A percentile compares a stretch with the other conserved stretches of the same genome.
These are phyloP conservation scores for Microbotryum saponariae DNA, from an alignment of 1,284 basidiomycete genomes.

Conservation along the genomic window DNA sequence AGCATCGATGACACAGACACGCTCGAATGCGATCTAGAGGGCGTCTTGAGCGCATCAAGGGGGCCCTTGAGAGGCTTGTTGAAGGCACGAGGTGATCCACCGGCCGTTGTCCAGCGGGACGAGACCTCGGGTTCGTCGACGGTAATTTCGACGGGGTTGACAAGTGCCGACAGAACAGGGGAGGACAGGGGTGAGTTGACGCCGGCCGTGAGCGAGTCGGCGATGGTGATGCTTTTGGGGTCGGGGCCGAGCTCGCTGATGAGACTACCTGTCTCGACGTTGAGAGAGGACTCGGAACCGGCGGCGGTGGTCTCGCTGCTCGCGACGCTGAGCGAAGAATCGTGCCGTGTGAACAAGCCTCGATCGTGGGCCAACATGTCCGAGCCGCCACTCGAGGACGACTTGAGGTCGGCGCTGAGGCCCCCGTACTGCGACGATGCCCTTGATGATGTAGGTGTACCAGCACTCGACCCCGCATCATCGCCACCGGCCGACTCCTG, in stretches of 20 bases:
- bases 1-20: constrained; percentile 22
- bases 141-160: neutral
- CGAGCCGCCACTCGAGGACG: no score
- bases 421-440: no score
- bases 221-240: neutral
- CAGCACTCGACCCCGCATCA: no score
- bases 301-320: constrained; percentile 7
- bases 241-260: constrained; percentile 11
- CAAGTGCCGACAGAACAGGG: constrained; percentile 5
- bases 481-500: neutral
- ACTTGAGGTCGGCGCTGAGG: no score
- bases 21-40: constrained; percentile 8
- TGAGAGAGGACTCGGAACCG: constrained; percentile 23
- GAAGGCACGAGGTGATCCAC: neutral
- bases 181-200: constrained; percentile 10
- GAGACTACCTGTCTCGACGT: constrained; percentile 26
- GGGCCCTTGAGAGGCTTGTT: constrained; percentile 8
- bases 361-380: no score
- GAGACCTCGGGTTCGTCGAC: no score
- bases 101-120: no score
- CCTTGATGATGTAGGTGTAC: no score
- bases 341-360: no score
- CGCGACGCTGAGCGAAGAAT: no score
- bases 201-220: neutral
- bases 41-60: constrained; percentile 8